Evolutionary conservation across 2,329 filamentous ascomycete genomes (phyloP), one percentile per base, ranked within the genome.

Genomic region (Karstenula rhodostoma): DNA sequence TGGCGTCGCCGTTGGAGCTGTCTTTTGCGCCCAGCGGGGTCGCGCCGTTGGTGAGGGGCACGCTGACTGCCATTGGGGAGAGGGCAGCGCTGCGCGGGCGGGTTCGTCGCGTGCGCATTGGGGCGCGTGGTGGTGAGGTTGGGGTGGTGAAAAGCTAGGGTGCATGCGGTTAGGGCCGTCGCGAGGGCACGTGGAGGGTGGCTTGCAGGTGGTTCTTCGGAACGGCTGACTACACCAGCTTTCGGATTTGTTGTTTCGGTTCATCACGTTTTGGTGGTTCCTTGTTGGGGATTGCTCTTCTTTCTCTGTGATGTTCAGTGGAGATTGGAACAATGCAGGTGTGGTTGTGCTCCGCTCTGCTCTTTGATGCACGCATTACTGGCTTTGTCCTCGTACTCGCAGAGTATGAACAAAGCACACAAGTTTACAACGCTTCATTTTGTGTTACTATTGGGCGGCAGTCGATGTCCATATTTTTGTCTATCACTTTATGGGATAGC

Each of bases 51-150:
- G 65, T 49, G 47, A 65, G 60, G 62, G 62, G 57, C 55, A 65
- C 58, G 64, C 69, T 64, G 57, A 64, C 62, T 52, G 67, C 68
- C 69, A 71, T 73, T 68, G 67, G 51, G 59, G 22, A n/a, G 40
- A 17, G 43, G 22, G 33, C 3, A 42, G 25, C 10, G 27, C 40
- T 4, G 25, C 35, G 17, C 22, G 47, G 23, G 53, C 27, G 32
- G 13, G 42, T 29, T 42, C 15, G 53, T 50, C 50, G 46, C 59
- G 51, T 44, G 61, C 52, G 56, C 48, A 54, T 56, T 53, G 51
- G 61, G 35, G 58, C 3, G 40, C 50, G 35, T 23, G 35, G 27
- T 23, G 35, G 22, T 22, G 50, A 22, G 33, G 22, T 17, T 12
- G 23, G 13, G 13, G 35, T 17, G 33, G 35, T 52, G 22, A 27